Evolutionary conservation across 2,329 filamentous ascomycete species (phyloP).

Genomic region (Botrytis cinerea): DNA sequence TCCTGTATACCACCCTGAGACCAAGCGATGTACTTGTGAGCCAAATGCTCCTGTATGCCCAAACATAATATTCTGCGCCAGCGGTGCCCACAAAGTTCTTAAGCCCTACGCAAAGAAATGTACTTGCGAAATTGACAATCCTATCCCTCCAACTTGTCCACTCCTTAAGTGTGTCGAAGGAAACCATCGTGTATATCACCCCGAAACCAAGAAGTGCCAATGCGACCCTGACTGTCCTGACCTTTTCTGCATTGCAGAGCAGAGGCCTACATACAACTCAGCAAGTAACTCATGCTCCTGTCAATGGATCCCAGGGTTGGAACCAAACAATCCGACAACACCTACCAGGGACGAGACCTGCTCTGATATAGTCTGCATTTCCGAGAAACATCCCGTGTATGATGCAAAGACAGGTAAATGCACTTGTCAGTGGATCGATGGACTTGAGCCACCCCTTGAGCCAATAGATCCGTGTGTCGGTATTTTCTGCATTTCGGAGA

Average conservation of each 20-base stretch:
- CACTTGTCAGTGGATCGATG: constrained; percentile 30
- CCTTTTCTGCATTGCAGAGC: constrained; percentile 29
- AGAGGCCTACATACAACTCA: constrained; percentile 26
- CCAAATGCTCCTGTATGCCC: constrained; percentile 24
- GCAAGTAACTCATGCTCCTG: constrained; percentile 29
- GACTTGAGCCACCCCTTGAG: constrained; percentile 21
- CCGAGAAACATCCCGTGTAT: constrained; percentile 26
- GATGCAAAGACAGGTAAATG: constrained; percentile 21
- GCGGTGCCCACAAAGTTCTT: constrained; percentile 26
- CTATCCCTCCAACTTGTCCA: constrained; percentile 27
- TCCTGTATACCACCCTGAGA: constrained; percentile 28
- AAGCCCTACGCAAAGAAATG: constrained; percentile 26
- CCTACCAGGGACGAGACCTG: constrained; percentile 22
- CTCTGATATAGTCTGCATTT: constrained; percentile 28
- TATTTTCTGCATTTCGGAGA: constrained; percentile 28
- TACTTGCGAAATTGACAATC: constrained; percentile 28
- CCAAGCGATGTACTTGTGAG: constrained; percentile 30
- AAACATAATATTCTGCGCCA: constrained; percentile 28
- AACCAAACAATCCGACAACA: constrained; percentile 16
- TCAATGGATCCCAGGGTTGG: constrained; percentile 26
- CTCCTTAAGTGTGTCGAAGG: constrained; percentile 29
- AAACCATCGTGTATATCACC: constrained; percentile 31
- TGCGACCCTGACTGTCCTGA: constrained; percentile 32
- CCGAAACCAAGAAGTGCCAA: constrained; percentile 28
- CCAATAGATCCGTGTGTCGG: constrained; percentile 17